Base-by-base conservation (phyloP, 2,329 filamentous ascomycete species). In the Penicillium nordicum region DNA sequence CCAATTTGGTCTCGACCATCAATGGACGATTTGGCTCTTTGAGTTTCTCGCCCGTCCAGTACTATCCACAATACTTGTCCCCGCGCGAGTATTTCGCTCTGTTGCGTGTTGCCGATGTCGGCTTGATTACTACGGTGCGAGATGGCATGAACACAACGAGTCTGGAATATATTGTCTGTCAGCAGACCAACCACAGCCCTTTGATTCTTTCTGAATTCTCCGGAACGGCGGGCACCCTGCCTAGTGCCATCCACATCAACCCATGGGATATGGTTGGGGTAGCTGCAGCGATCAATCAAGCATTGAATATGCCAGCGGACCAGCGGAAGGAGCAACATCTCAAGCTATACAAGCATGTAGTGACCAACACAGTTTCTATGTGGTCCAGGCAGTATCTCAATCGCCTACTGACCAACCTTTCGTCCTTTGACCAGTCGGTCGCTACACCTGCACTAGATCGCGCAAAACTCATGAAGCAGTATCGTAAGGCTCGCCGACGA, bases 71-170 rank as follows among this genome's bases (percentile, higher is more conserved):
- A 72, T 97, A 97, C 72, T 82, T 97, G 44, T 88, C 86, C 46
- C 88, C 88, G 63, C 88, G 92, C 66, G 92, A 97, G 75, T 97
- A 97, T 74, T 95, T 96, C 74, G 92, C 93, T 4, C 83, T 97
- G n/a, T 82, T 97, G 50, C 87, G 93, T 25, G 86, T 91, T 3
- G 92, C 89, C 34, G 92, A 97, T 72, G 90, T 97, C 63, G 93
- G 92, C 4, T 80, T 97, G 49, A 97, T 97, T 74, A 97, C 94
- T 7, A 96, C 91, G 64, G 92, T 97, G 23, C 86, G 93, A 58
- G 94, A 97, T 72, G 93, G 93, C 57, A 97, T 97, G 92, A 97
- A 97, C 78, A 97, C 93, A 0, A 96, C 92, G 21, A 95, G 91
- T 71, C 80, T 97, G 65, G 94, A 97, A 75, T 97, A 97, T 71